These are phyloP conservation scores for Narthecium ossifragum DNA, from an alignment of 106 monocot species.

Conservation along the genomic window DNA sequence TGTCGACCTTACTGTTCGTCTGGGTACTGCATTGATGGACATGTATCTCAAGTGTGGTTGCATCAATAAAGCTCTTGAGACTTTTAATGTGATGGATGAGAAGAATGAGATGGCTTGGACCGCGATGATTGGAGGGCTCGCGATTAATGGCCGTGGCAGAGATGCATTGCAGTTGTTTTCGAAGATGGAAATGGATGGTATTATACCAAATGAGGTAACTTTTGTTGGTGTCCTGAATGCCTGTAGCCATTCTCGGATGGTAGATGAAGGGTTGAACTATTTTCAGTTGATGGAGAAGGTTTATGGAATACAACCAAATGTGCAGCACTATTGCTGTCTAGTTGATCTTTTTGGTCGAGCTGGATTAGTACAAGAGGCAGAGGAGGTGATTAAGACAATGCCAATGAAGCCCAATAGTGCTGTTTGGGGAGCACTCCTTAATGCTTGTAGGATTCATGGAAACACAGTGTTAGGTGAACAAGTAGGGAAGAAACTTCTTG, in stretches of 20 bases:
- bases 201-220: slow-evolving; percentile 20
- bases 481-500: slow-evolving; percentile 8
- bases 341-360: slow-evolving; percentile 28
- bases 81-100: slow-evolving; percentile 14
- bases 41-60: slow-evolving; percentile 30
- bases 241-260: slow-evolving; percentile 29
- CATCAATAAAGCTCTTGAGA: slow-evolving; percentile 14
- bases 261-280: slow-evolving; percentile 23
- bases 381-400: slow-evolving; percentile 13
- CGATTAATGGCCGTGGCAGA: slow-evolving; percentile 17
- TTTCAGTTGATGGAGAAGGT: slow-evolving; percentile 24
- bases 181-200: slow-evolving; percentile 1
- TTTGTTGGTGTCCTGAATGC: slow-evolving; percentile 30
- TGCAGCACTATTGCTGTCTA: slow-evolving; percentile 24
- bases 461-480: slow-evolving; percentile 5
- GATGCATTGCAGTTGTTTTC: slow-evolving; percentile 3
- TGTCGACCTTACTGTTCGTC: not conserved
- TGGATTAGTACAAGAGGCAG: slow-evolving; percentile 10
- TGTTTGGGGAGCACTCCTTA: slow-evolving; percentile 14
- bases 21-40: slow-evolving; percentile 20
- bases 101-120: slow-evolving; percentile 22
- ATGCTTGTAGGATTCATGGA: slow-evolving; percentile 17
- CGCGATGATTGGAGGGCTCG: slow-evolving; percentile 20
- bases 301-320: slow-evolving; percentile 10
- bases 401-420: slow-evolving; percentile 13